Evolutionary conservation across 176 grass and related monocot species (phyloP).

Genomic region (Cenchrus purpureus): DNA sequence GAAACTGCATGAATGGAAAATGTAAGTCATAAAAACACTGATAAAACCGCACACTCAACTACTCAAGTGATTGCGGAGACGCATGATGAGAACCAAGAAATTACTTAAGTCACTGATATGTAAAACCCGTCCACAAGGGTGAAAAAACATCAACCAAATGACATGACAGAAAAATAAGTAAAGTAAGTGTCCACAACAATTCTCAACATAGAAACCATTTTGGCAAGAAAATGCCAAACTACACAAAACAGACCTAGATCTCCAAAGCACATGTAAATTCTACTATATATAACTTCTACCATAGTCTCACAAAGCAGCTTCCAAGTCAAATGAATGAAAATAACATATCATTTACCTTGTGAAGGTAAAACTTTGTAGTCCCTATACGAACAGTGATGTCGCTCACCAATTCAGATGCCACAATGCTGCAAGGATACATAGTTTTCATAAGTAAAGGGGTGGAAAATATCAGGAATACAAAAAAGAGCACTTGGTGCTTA

Average conservation of each 20-base stretch:
- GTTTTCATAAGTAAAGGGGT: conserved; percentile 18
- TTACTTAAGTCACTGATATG: background rate
- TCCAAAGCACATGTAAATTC: conserved; percentile 1
- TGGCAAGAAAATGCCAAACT: conserved; percentile 21
- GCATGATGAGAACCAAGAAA: background rate
- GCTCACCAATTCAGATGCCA: conserved; percentile 65
- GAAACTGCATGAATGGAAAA: conserved; percentile 68
- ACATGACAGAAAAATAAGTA: background rate
- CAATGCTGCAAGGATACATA: conserved; percentile 70
- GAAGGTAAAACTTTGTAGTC: conserved; percentile 80
- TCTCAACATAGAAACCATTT: background rate
- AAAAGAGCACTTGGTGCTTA: conserved; percentile 16
- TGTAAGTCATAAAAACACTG: background rate
- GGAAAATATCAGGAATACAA: conserved; percentile 14
- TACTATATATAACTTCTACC: background rate
- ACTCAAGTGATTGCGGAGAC: background rate
- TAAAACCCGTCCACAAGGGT: background rate
- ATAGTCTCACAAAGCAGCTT: background rate
- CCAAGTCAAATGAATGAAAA: background rate
- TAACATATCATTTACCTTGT: conserved; percentile 70
- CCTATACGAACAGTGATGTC: conserved; percentile 82
- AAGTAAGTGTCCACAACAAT: background rate
- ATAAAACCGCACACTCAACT: conserved; percentile 1
- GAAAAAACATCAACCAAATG: background rate
- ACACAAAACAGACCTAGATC: background rate